These are phyloP conservation scores for Davidsoniella virescens DNA, from an alignment of 2,329 filamentous ascomycete genomes.

Conservation along the genomic window DNA sequence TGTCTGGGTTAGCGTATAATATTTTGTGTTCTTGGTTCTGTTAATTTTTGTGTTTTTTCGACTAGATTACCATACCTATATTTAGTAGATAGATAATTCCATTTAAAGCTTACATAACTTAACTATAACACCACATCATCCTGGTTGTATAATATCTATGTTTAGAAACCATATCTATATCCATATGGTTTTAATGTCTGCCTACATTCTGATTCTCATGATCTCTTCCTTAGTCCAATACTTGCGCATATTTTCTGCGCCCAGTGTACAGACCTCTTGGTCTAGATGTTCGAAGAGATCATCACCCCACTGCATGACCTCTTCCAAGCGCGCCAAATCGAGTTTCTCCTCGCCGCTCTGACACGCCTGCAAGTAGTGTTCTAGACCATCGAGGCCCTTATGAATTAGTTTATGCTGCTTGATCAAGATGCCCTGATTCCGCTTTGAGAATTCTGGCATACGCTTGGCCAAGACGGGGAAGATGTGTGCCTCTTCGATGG, in stretches of 20 bases:
- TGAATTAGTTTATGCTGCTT: conserved; percentile 69
- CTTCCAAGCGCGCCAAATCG: conserved; percentile 32
- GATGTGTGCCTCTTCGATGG: conserved; percentile 66
- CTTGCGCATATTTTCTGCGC: conserved; percentile 74
- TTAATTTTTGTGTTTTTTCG: not conserved
- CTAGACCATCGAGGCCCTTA: conserved; percentile 50
- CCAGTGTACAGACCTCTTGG: conserved; percentile 62
- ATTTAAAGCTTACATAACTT: too few species aligned
- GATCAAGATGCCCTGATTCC: conserved; percentile 34
- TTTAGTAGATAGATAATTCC: not conserved
- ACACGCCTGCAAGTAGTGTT: conserved; percentile 48
- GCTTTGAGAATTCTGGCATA: conserved; percentile 57
- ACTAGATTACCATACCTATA: not conserved
- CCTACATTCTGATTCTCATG: conserved; percentile 48
- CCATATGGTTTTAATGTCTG: too few species aligned
- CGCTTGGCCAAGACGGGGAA: conserved; percentile 62
- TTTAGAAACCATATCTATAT: too few species aligned
- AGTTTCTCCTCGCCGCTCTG: conserved; percentile 36
- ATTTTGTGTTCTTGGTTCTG: not conserved
- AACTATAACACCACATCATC: too few species aligned
- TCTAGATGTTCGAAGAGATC: conserved; percentile 74
- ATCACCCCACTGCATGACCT: conserved; percentile 56
- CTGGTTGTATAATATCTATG: too few species aligned
- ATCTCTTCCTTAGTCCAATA: conserved; percentile 72
- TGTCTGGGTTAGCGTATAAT: not conserved